phyloP scores from a whole-genome alignment of 2,329 filamentous ascomycete genomes.

The Neofusicoccum cordaticola region DNA sequence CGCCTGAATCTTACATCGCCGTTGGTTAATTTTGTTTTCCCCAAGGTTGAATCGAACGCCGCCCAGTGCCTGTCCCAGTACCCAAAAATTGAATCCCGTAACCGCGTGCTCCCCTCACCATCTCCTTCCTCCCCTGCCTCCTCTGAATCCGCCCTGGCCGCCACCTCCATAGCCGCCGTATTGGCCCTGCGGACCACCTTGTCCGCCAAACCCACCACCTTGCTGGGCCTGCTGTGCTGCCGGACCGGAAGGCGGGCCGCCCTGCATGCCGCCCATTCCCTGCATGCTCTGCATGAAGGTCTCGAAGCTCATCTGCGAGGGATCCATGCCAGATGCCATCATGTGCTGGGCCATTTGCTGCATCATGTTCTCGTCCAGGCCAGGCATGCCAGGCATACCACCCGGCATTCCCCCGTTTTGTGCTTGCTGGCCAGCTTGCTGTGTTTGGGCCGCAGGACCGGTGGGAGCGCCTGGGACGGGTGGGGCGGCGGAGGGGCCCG shows the following conservation, averaged over 20 bases:
- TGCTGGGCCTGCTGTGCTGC: slow-evolving; percentile 13
- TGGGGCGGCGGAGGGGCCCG: slow-evolving; percentile 24
- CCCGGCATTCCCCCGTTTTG: slow-evolving; percentile 20
- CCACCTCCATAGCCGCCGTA: slow-evolving; percentile 11
- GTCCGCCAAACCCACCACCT: slow-evolving; percentile 7
- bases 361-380: slow-evolving; percentile 58
- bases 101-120: not conserved
- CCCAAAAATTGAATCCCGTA: not conserved
- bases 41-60: not conserved
- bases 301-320: slow-evolving; percentile 52
- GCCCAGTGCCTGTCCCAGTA: not conserved
- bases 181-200: slow-evolving; percentile 10
- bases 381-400: slow-evolving; percentile 36
- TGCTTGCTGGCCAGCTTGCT: slow-evolving; percentile 6
- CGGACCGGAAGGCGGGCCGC: slow-evolving; percentile 14
- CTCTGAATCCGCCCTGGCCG: slow-evolving; percentile 15
- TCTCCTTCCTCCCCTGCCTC: slow-evolving; percentile 11
- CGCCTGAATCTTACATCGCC: not conserved
- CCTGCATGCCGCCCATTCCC: slow-evolving; percentile 25
- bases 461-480: slow-evolving; percentile 27
- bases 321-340: slow-evolving; percentile 54
- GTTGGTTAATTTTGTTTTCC: not conserved
- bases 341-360: slow-evolving; percentile 57
- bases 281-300: slow-evolving; percentile 55
- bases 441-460: slow-evolving; percentile 26